phyloP scores from a whole-genome alignment of 495 filamentous ascomycete genomes.

The Penicillium mononematosum region DNA sequence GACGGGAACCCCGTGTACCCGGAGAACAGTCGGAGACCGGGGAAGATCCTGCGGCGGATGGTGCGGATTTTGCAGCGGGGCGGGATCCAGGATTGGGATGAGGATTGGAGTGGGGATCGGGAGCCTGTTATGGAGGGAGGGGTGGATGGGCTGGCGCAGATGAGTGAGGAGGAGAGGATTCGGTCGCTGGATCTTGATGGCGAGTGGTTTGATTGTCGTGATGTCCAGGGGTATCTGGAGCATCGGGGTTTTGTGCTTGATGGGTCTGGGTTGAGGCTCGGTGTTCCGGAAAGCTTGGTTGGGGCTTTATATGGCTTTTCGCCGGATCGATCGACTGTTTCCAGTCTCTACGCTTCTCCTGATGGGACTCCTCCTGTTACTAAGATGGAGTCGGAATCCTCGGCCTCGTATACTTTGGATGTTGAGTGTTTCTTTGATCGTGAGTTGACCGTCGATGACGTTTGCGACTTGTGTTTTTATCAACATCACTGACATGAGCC shows the following conservation, averaged over 20 bases:
- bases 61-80: conserved; percentile 23
- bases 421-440: conserved; percentile 31
- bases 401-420: conserved; percentile 22
- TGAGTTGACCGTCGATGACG: conserved; percentile 13
- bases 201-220: conserved; percentile 33
- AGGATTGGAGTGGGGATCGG: conserved; percentile 29
- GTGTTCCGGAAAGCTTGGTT: conserved; percentile 20
- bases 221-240: conserved; percentile 32
- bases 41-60: conserved; percentile 24
- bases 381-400: conserved; percentile 2
- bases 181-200: conserved; percentile 27
- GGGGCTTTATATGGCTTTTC: conserved; percentile 19
- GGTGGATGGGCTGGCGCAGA: conserved; percentile 1
- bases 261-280: conserved; percentile 21
- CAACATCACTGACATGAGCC: conserved; percentile 3
- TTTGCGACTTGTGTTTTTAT: not conserved
- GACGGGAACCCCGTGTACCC: conserved; percentile 26
- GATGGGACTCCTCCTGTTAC: conserved; percentile 6
- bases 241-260: conserved; percentile 22
- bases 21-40: conserved; percentile 21
- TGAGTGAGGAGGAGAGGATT: conserved; percentile 19
- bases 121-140: conserved; percentile 12
- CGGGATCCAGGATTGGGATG: conserved; percentile 30
- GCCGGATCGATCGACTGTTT: conserved; percentile 13
- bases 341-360: conserved; percentile 14